Conservation (phyloP, 2,329 filamentous ascomycete species). For the Colletotrichum tropicicola region DNA sequence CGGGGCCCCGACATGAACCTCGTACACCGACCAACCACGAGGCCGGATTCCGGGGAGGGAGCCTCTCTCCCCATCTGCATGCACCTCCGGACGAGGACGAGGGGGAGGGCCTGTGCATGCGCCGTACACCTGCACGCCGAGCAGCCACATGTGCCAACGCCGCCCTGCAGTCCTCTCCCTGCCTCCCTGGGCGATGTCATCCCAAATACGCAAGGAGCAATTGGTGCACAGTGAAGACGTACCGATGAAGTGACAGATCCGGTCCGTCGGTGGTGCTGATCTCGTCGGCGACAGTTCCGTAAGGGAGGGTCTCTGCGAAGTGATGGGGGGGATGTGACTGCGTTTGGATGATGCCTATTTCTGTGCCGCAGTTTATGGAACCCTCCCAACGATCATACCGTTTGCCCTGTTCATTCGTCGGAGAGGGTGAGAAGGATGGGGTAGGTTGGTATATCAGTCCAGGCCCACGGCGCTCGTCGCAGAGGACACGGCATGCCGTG, state of each 20-base stretch:
- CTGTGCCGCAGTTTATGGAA: slow-evolving; percentile 3
- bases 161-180: neutral
- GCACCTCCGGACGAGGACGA: neutral
- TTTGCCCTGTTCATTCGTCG: neutral
- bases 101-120: slow-evolving; percentile 1
- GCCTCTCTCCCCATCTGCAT: neutral
- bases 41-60: neutral
- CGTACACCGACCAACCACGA: slow-evolving; percentile 21
- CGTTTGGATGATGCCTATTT: neutral
- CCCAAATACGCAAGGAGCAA: neutral
- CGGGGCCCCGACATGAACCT: neutral
- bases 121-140: slow-evolving; percentile 4
- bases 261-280: neutral
- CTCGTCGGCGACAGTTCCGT: neutral
- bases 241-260: neutral
- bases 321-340: neutral
- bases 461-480: neutral
- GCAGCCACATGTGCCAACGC: slow-evolving; percentile 17
- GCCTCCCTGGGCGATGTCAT: neutral
- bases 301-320: neutral
- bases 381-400: neutral
- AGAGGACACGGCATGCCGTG: neutral
- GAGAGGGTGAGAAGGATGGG: neutral
- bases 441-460: slow-evolving; percentile 6
- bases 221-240: neutral